These are phyloP conservation scores for Auriculariales sp. DNA, from an alignment of 768 basidiomycete genomes.

Conservation along the genomic window DNA sequence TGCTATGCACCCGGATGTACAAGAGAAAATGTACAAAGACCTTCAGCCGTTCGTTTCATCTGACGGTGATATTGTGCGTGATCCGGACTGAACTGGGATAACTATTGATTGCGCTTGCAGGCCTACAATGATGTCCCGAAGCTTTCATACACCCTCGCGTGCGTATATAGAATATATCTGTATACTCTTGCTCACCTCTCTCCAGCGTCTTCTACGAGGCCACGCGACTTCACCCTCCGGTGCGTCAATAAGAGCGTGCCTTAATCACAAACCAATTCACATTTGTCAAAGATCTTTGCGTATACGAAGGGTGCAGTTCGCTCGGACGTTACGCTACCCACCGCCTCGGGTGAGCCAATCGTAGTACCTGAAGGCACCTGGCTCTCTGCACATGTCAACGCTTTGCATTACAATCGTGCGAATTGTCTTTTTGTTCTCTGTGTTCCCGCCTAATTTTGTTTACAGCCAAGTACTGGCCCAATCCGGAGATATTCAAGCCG, in stretches of 20 bases:
- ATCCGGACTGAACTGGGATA: too few relatives aligned
- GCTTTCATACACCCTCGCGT: too few relatives aligned
- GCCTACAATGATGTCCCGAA: too few relatives aligned
- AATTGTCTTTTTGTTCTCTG: background rate
- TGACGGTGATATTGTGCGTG: too few relatives aligned
- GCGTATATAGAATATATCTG: too few relatives aligned
- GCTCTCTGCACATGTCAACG: background rate
- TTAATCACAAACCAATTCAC: background rate
- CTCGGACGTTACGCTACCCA: slow-evolving; percentile 12
- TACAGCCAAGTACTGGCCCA: slow-evolving; percentile 40
- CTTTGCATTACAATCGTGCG: slow-evolving; percentile 5
- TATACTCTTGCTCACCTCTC: background rate
- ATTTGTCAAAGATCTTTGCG: slow-evolving; percentile 9
- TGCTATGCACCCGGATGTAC: slow-evolving; percentile 35
- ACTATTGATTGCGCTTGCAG: too few relatives aligned
- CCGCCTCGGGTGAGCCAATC: background rate
- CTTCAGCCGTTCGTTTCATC: too few relatives aligned
- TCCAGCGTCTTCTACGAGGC: slow-evolving; percentile 35
- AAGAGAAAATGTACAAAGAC: slow-evolving; percentile 32
- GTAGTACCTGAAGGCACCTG: background rate
- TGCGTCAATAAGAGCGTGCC: slow-evolving; percentile 10
- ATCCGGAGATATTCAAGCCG: slow-evolving; percentile 32
- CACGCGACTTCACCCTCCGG: slow-evolving; percentile 31
- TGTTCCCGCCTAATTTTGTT: background rate
- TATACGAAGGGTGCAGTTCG: slow-evolving; percentile 14